These are phyloP conservation scores for Capsicum baccatum DNA, from an alignment of 257 asterid species.

Conservation along the genomic window DNA sequence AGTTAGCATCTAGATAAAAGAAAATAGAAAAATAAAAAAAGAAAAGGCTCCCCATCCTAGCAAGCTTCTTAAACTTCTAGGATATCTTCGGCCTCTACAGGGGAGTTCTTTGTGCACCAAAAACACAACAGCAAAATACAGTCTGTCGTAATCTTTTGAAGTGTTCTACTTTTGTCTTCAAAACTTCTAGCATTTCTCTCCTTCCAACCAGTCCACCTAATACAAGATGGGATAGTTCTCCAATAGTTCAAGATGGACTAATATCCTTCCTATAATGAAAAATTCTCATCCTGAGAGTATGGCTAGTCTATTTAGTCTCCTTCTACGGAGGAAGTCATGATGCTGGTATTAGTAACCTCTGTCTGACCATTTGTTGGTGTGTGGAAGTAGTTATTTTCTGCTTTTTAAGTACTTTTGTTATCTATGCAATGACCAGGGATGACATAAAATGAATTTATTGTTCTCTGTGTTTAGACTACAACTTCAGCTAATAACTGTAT, in stretches of 20 bases:
- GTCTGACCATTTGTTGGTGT: neutral
- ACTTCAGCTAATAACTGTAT: neutral
- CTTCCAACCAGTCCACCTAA: no score
- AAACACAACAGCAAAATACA: no score
- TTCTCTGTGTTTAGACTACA: neutral
- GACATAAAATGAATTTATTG: neutral
- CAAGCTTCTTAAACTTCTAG: no score
- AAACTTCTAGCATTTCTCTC: no score
- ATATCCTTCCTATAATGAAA: conserved; percentile 4
- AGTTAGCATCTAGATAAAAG: no score
- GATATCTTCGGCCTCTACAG: no score
- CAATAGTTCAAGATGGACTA: neutral
- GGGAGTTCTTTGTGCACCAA: no score
- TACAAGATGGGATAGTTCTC: no score
- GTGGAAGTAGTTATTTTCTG: neutral
- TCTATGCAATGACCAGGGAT: neutral
- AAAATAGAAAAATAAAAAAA: no score
- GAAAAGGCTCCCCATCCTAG: no score
- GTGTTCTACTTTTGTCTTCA: no score
- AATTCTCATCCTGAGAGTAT: neutral
- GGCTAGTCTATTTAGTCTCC: neutral
- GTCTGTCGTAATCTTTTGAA: no score
- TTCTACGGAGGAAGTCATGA: conserved; percentile 21
- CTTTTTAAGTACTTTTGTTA: neutral
- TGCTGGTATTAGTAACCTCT: neutral